phyloP scores from a whole-genome alignment of 2,329 filamentous ascomycete species.

The Aureobasidium vineae region DNA sequence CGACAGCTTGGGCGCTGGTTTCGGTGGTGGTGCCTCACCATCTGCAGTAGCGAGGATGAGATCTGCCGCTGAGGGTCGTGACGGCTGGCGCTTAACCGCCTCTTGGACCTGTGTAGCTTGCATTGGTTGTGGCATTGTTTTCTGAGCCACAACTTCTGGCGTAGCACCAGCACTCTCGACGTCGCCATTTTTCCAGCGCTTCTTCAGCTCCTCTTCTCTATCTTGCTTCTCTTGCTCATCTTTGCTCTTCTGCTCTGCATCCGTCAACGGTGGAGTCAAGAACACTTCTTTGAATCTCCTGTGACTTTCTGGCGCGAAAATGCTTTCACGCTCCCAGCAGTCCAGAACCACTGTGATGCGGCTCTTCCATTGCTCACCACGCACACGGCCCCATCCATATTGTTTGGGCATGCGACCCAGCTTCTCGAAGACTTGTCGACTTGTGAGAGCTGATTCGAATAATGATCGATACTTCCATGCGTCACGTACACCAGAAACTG shows the following conservation, averaged over 20 bases:
- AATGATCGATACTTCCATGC: slow-evolving; percentile 83
- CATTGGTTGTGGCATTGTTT: slow-evolving; percentile 18
- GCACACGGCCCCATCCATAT: slow-evolving; percentile 74
- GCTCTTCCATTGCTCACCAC: slow-evolving; percentile 80
- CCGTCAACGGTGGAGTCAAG: slow-evolving; percentile 62
- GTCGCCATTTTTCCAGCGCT: slow-evolving; percentile 49
- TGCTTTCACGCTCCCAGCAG: slow-evolving; percentile 64
- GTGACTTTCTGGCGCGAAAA: slow-evolving; percentile 71
- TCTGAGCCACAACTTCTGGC: slow-evolving; percentile 30
- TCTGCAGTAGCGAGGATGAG: slow-evolving; percentile 25
- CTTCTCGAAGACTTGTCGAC: slow-evolving; percentile 68
- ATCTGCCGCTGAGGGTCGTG: slow-evolving; percentile 31
- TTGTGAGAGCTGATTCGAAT: slow-evolving; percentile 69
- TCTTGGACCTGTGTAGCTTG: slow-evolving; percentile 37
- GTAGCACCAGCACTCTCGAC: slow-evolving; percentile 32
- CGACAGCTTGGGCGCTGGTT: slow-evolving; percentile 32
- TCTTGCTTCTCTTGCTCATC: slow-evolving; percentile 42
- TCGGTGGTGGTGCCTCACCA: slow-evolving; percentile 18
- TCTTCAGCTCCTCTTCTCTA: slow-evolving; percentile 46
- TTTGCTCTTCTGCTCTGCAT: slow-evolving; percentile 42
- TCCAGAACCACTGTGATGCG: slow-evolving; percentile 67
- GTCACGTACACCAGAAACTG: slow-evolving; percentile 72
- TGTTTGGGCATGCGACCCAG: slow-evolving; percentile 72
- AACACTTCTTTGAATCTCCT: slow-evolving; percentile 69
- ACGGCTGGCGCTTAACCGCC: slow-evolving; percentile 42